A percentile compares a stretch with the other conserved stretches of the same genome.
phyloP scores from a whole-genome alignment of 169 alveolate genomes.

The Eimeria praecox region DNA sequence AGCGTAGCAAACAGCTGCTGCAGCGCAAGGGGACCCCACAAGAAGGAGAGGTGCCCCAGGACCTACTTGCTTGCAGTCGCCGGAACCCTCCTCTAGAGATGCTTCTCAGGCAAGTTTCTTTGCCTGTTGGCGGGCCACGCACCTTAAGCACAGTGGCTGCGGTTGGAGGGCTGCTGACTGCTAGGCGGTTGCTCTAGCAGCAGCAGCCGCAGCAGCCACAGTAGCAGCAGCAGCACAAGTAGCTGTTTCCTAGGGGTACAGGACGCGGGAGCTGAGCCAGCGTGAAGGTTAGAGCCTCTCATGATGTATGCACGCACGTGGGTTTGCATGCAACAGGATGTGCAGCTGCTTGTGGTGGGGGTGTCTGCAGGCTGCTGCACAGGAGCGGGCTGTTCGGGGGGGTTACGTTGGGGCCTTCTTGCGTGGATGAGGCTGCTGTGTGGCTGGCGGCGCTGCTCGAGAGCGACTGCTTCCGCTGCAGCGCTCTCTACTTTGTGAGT shows the following conservation, averaged over 20 bases:
- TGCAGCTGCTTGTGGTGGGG: background rate
- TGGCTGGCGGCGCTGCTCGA: constrained; percentile 35
- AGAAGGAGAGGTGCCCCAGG: background rate
- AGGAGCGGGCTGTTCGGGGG: constrained; percentile 29
- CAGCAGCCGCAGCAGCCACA: background rate
- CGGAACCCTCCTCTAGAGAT: background rate
- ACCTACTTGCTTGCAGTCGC: background rate
- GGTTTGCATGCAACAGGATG: background rate
- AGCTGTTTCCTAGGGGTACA: background rate
- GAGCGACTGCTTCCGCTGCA: constrained; percentile 64
- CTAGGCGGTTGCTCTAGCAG: background rate
- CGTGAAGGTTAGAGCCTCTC: background rate
- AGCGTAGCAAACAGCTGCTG: constrained; percentile 23
- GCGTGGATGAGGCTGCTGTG: constrained; percentile 42
- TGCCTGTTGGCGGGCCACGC: background rate
- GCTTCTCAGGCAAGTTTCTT: background rate
- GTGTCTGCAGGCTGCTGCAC: constrained; percentile 53
- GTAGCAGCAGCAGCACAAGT: background rate
- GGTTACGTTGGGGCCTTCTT: background rate
- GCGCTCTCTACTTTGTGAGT: constrained; percentile 40
- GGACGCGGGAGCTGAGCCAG: background rate
- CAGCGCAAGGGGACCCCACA: background rate
- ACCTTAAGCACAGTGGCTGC: background rate
- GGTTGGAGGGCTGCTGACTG: background rate
- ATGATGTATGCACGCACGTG: background rate